Conservation (phyloP, 352 stramenopile genomes). For the Saprolegnia parasitica region DNA sequence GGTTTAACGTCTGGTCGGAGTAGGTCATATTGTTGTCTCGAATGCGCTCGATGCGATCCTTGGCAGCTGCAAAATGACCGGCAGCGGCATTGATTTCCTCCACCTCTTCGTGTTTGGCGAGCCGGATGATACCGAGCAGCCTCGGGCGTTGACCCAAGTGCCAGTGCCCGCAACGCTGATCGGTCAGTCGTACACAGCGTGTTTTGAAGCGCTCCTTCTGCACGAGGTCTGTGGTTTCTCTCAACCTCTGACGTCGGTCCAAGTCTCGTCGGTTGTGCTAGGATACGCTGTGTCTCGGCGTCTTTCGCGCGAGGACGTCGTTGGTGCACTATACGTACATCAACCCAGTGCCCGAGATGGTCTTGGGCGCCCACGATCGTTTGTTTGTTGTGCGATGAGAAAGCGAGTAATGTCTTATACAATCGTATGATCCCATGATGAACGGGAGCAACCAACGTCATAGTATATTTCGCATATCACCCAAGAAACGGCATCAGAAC, state of each 20-base stretch:
- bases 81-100: constrained; percentile 59
- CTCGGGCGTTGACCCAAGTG: constrained; percentile 47
- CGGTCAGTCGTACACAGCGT: constrained; percentile 48
- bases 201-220: constrained; percentile 54
- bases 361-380: constrained; percentile 56
- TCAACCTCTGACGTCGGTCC: too few relatives aligned
- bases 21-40: constrained; percentile 60
- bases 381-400: constrained; percentile 54
- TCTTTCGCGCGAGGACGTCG: constrained; percentile 43
- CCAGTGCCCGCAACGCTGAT: constrained; percentile 48
- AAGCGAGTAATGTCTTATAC: too few relatives aligned
- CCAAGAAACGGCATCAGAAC: too few relatives aligned
- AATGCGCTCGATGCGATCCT: constrained; percentile 70
- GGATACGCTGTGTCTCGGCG: constrained; percentile 50
- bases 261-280: too few relatives aligned
- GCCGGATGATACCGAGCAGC: background rate
- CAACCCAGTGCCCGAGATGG: constrained; percentile 52
- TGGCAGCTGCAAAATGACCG: constrained; percentile 52
- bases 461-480: too few relatives aligned
- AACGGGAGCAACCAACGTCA: too few relatives aligned
- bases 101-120: constrained; percentile 58
- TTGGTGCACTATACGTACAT: constrained; percentile 55
- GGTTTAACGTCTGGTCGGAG: background rate
- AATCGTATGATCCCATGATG: too few relatives aligned
- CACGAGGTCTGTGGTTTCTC: constrained; percentile 32